A percentile compares a stretch with the other conserved stretches of the same genome.
These are phyloP conservation scores for Onygenales sp. DNA, from an alignment of 2,329 filamentous ascomycete species.

Conservation along the genomic window DNA sequence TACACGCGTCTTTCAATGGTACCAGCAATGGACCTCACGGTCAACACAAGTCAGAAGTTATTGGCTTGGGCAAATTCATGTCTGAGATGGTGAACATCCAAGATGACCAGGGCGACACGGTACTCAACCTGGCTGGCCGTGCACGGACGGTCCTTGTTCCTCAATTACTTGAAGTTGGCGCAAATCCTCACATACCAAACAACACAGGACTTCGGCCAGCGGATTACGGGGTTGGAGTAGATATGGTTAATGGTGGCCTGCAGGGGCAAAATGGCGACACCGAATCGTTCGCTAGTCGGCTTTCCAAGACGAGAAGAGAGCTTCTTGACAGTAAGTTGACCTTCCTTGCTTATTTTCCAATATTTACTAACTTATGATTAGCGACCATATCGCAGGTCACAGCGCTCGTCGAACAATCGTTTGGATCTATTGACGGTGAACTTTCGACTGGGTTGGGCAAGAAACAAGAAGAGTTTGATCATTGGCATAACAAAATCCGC, in stretches of 20 bases:
- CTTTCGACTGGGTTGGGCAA: slow-evolving; percentile 72
- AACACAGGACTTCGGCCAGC: slow-evolving; percentile 76
- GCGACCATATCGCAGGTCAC: slow-evolving; percentile 29
- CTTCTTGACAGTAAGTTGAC: slow-evolving; percentile 32
- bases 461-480: slow-evolving; percentile 76
- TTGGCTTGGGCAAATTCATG: slow-evolving; percentile 88
- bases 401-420: slow-evolving; percentile 68
- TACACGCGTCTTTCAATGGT: slow-evolving; percentile 28
- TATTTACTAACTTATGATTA: slow-evolving; percentile 27
- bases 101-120: slow-evolving; percentile 89
- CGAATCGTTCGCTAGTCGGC: slow-evolving; percentile 33
- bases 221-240: slow-evolving; percentile 87
- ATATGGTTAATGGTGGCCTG: slow-evolving; percentile 41
- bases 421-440: slow-evolving; percentile 67
- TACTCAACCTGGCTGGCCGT: slow-evolving; percentile 82
- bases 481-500: slow-evolving; percentile 69
- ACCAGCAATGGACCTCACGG: slow-evolving; percentile 16
- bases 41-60: slow-evolving; percentile 47
- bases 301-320: slow-evolving; percentile 37
- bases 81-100: slow-evolving; percentile 93
- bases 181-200: slow-evolving; percentile 86
- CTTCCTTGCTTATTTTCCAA: background rate
- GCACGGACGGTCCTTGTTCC: slow-evolving; percentile 96
- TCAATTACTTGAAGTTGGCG: slow-evolving; percentile 90
- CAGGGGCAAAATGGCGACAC: slow-evolving; percentile 36